phyloP scores from a whole-genome alignment of 2,329 filamentous ascomycete genomes.

The Fusarium equiseti region DNA sequence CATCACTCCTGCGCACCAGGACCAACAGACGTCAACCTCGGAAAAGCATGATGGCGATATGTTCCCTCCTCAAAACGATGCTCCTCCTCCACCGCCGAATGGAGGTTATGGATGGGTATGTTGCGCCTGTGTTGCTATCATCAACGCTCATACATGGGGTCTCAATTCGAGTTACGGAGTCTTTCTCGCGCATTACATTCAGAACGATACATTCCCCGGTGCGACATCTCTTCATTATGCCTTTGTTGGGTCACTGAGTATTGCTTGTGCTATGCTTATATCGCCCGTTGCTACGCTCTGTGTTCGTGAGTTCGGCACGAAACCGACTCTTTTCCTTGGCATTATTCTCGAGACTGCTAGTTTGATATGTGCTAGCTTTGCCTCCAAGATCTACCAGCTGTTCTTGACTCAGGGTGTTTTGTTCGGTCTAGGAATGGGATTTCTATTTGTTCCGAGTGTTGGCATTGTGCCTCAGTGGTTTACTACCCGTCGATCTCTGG shows the following conservation, averaged over 20 bases:
- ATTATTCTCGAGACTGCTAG: constrained; percentile 72
- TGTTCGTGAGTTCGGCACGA: constrained; percentile 72
- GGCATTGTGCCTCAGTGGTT: constrained; percentile 82
- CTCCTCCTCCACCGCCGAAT: constrained; percentile 60
- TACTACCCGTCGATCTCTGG: constrained; percentile 73
- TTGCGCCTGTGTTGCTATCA: constrained; percentile 56
- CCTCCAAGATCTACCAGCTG: constrained; percentile 77
- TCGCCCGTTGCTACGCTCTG: constrained; percentile 75
- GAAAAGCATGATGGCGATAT: constrained; percentile 27
- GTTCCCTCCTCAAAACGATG: constrained; percentile 26
- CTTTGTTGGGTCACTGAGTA: constrained; percentile 71
- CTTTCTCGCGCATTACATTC: constrained; percentile 69
- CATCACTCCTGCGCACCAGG: constrained; percentile 32
- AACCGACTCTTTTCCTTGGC: constrained; percentile 72
- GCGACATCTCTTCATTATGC: constrained; percentile 76
- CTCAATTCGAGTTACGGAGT: constrained; percentile 68
- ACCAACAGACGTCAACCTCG: constrained; percentile 12
- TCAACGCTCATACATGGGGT: constrained; percentile 81
- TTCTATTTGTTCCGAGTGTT: constrained; percentile 77
- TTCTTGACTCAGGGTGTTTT: constrained; percentile 80
- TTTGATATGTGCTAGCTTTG: constrained; percentile 78
- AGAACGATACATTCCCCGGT: constrained; percentile 70
- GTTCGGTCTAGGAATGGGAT: constrained; percentile 84
- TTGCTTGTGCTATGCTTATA: constrained; percentile 68
- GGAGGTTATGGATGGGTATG: constrained; percentile 69